A percentile compares a stretch with the other conserved stretches of the same genome.
phyloP scores from a whole-genome alignment of 2,329 filamentous ascomycete species.

The Laburnicola sp. region DNA sequence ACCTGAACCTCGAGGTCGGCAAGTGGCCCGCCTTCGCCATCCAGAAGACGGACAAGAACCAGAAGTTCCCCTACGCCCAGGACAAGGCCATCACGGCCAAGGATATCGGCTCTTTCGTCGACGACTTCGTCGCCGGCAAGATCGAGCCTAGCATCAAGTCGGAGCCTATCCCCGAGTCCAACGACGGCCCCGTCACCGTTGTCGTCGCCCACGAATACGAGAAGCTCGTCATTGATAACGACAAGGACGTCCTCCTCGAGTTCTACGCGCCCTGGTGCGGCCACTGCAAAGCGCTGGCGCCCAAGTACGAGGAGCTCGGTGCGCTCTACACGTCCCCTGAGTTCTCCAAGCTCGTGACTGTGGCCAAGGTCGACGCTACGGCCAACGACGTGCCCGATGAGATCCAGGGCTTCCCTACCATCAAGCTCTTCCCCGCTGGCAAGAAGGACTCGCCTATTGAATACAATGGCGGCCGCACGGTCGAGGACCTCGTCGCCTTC shows the following conservation, averaged over 20 bases:
- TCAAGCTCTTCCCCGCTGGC: conserved; percentile 95
- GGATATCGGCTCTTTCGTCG: conserved; percentile 78
- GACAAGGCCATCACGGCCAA: conserved; percentile 74
- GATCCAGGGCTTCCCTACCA: conserved; percentile 97
- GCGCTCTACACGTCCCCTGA: conserved; percentile 58
- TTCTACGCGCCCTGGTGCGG: conserved; percentile 92
- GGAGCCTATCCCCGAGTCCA: conserved; percentile 90
- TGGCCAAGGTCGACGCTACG: conserved; percentile 94
- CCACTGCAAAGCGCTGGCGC: conserved; percentile 70
- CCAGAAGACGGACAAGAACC: conserved; percentile 92
- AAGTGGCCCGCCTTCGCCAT: conserved; percentile 98
- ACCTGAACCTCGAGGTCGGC: conserved; percentile 95
- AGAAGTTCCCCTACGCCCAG: conserved; percentile 94
- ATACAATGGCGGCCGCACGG: conserved; percentile 83
- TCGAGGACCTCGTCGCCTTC: conserved; percentile 91
- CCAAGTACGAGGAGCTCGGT: conserved; percentile 69
- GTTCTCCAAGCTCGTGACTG: conserved; percentile 62
- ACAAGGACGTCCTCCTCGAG: conserved; percentile 96
- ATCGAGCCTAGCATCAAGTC: conserved; percentile 97
- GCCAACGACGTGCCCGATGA: conserved; percentile 95
- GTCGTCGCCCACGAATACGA: conserved; percentile 95
- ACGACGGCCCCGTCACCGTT: conserved; percentile 84
- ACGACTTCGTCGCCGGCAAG: conserved; percentile 84
- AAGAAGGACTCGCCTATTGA: conserved; percentile 82
- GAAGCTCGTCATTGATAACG: conserved; percentile 84